Base-by-base conservation (phyloP, 257 asterid species). In the Ophiorrhiza pumila region DNA sequence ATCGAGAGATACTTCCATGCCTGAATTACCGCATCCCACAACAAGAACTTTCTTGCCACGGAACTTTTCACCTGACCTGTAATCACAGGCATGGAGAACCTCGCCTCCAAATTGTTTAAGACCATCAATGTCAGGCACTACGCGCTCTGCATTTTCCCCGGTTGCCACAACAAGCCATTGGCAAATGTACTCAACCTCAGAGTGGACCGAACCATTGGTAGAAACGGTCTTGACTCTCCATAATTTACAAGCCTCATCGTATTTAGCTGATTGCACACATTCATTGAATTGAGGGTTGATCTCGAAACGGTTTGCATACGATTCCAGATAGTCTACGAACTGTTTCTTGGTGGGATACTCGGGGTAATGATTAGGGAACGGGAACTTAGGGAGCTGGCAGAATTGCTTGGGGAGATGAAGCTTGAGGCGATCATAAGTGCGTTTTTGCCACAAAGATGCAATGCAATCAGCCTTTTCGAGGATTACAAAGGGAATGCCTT, bases 1-100 rank as follows among this genome's bases (percentile, higher is more conserved):
- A 81, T 93, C 98, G n/a, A 93, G 95, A 55, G 97, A 90, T n/a
- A 93, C 87, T 63, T 93, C 98, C 98, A 93, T 93, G 75, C 98
- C 98, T 4, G 98, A 93, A 46, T 93, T 93, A 0, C 98, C 96
- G 45, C 96, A 90, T 0, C 98, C 98, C 41, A 92, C 93, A 22
- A 93, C 97, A 23, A 93, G 85, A 1, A 93, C 98, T 23, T 87
- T 89, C 79, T 92, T 90, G 1, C 98, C 98, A 0, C 75, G 50
- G 74, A 49, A 92, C 0, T 71, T 79, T 67, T 86, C 93, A 2
- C 98, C 97, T 9, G 90, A 90, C 73, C 86, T 92, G 65, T 90
- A 92, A 56, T 92, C 96, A 62, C 91, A 75, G 53, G 87, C 96
- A 76, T 92, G 98, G 39, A 92, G 74, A 4, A 90, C 90, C 58